A percentile compares a stretch with the other conserved stretches of the same genome.
These are phyloP conservation scores for Obba rivulosa DNA, from an alignment of 768 basidiomycete genomes.

Conservation along the genomic window DNA sequence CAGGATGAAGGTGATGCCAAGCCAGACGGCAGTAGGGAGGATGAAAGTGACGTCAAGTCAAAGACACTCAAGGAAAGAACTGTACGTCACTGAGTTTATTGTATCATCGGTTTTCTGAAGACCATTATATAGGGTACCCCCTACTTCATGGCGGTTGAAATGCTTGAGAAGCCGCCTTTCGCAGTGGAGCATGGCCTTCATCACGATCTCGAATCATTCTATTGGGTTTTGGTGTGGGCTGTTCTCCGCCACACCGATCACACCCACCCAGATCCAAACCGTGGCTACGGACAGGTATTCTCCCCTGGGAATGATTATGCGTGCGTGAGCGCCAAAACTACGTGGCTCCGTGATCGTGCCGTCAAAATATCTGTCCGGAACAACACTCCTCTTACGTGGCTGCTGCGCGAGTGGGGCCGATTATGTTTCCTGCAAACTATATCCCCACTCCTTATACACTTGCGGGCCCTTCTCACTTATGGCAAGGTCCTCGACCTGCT, in stretches of 20 bases:
- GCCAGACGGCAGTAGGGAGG: background rate
- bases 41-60: background rate
- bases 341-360: no score
- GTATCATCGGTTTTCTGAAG: background rate
- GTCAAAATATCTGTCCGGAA: no score
- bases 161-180: background rate
- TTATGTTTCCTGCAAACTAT: no score
- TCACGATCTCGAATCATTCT: constrained; percentile 12
- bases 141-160: constrained; percentile 3
- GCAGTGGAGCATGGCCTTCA: background rate
- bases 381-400: no score
- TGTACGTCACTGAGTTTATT: background rate
- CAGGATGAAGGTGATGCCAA: background rate
- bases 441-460: no score
- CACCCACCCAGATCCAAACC: background rate
- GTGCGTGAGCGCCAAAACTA: background rate
- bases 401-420: no score
- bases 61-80: background rate
- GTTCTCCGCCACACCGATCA: constrained; percentile 3
- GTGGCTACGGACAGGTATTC: background rate
- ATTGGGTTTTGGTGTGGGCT: constrained; percentile 9
- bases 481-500: no score
- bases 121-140: background rate
- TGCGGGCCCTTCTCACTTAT: no score
- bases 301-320: background rate